Conservation (phyloP, 129 eudicot species). For the Flaveria linearis region DNA sequence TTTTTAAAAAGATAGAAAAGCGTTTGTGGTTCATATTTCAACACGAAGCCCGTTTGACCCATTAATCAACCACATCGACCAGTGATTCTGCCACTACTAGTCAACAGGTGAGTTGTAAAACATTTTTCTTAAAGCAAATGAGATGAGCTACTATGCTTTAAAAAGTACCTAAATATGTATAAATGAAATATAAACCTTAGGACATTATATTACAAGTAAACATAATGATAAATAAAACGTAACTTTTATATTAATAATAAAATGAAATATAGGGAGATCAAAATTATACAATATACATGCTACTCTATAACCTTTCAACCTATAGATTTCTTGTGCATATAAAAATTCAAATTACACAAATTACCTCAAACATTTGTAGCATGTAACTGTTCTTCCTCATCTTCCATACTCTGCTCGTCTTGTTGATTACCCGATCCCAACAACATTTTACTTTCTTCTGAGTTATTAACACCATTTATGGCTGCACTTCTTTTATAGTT, state of each 20-base stretch:
- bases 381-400: conserved; percentile 43
- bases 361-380: conserved; percentile 39
- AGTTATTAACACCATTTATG: conserved; percentile 35
- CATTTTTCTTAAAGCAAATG: neutral
- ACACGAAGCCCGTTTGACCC: neutral
- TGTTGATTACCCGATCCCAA: conserved; percentile 34
- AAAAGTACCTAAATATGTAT: neutral
- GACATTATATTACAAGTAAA: conserved; percentile 15
- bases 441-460: conserved; percentile 37
- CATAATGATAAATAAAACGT: neutral
- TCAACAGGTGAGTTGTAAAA: neutral
- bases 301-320: conserved; percentile 31
- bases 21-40: neutral
- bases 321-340: conserved; percentile 23
- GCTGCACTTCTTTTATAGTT: conserved; percentile 74
- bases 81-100: neutral
- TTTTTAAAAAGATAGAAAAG: neutral
- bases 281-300: conserved; percentile 33
- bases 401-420: conserved; percentile 29
- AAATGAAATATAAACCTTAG: neutral
- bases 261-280: conserved; percentile 23
- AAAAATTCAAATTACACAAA: conserved; percentile 25
- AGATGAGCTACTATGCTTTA: conserved; percentile 3
- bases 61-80: neutral
- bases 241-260: conserved; percentile 12